Conservation (phyloP, 441 rosid species). For the Geranium incanum region DNA sequence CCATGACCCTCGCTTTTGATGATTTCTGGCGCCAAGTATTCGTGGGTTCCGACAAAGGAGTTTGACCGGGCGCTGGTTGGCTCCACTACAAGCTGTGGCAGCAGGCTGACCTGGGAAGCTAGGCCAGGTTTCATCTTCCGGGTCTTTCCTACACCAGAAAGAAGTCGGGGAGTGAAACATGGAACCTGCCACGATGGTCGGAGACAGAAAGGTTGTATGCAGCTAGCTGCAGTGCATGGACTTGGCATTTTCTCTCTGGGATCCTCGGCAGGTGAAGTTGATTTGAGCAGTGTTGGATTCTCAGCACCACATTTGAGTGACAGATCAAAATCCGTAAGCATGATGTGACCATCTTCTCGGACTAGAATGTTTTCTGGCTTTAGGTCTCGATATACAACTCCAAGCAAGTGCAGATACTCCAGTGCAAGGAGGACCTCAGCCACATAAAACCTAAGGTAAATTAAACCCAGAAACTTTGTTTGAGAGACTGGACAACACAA, state of each 20-base stretch:
- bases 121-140: slow-evolving; percentile 49
- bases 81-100: slow-evolving; percentile 71
- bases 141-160: slow-evolving; percentile 45
- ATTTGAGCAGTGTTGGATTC: slow-evolving; percentile 41
- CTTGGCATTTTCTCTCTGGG: slow-evolving; percentile 47
- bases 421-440: slow-evolving; percentile 75
- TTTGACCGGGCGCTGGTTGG: slow-evolving; percentile 69
- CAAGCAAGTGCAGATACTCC: slow-evolving; percentile 83
- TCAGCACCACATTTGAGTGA: slow-evolving; percentile 49
- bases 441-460: slow-evolving; percentile 42
- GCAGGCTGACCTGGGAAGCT: slow-evolving; percentile 45
- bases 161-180: slow-evolving; percentile 63
- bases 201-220: slow-evolving; percentile 71
- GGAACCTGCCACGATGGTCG: slow-evolving; percentile 67
- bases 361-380: slow-evolving; percentile 77
- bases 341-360: slow-evolving; percentile 77
- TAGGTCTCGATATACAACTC: slow-evolving; percentile 69
- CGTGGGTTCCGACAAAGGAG: slow-evolving; percentile 72
- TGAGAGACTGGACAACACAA: neutral
- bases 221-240: slow-evolving; percentile 58
- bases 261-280: slow-evolving; percentile 39
- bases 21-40: slow-evolving; percentile 72
- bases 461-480: slow-evolving; percentile 13
- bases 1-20: slow-evolving; percentile 70
- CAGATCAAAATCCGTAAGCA: slow-evolving; percentile 78